These are phyloP conservation scores for Fusarium gaditjirri DNA, from an alignment of 2,329 filamentous ascomycete genomes.

Conservation along the genomic window DNA sequence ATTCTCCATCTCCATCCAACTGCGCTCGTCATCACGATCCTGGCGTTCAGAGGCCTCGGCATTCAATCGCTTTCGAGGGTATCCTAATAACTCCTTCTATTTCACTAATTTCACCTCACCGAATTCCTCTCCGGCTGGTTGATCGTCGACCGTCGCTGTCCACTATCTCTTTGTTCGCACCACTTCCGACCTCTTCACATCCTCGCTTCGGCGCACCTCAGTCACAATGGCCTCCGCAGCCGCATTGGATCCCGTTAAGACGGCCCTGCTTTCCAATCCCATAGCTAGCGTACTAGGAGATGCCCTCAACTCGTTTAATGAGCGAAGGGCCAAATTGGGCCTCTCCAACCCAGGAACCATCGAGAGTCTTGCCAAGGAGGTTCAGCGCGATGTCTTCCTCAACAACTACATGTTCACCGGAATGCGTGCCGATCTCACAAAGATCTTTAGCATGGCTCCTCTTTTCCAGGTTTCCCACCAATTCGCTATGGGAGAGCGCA, in stretches of 20 bases:
- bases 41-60: constrained; percentile 45
- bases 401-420: constrained; percentile 98
- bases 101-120: constrained; percentile 13
- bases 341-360: constrained; percentile 92
- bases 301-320: constrained; percentile 82
- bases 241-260: constrained; percentile 62
- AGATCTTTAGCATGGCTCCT: constrained; percentile 92
- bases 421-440: constrained; percentile 94
- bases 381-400: constrained; percentile 94
- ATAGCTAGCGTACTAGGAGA: constrained; percentile 76
- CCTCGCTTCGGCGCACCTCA: constrained; percentile 43
- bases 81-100: constrained; percentile 35
- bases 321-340: constrained; percentile 87
- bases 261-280: constrained; percentile 79
- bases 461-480: constrained; percentile 98
- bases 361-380: constrained; percentile 89
- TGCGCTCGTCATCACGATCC: constrained; percentile 48
- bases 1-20: constrained; percentile 49
- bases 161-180: constrained; percentile 30
- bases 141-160: constrained; percentile 31
- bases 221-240: constrained; percentile 62
- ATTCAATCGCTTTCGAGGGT: constrained; percentile 40
- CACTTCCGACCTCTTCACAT: constrained; percentile 40
- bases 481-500: constrained; percentile 91
- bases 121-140: constrained; percentile 6